Conservation (phyloP, 2,329 filamentous ascomycete species). For the Ambrosiella xylebori region DNA sequence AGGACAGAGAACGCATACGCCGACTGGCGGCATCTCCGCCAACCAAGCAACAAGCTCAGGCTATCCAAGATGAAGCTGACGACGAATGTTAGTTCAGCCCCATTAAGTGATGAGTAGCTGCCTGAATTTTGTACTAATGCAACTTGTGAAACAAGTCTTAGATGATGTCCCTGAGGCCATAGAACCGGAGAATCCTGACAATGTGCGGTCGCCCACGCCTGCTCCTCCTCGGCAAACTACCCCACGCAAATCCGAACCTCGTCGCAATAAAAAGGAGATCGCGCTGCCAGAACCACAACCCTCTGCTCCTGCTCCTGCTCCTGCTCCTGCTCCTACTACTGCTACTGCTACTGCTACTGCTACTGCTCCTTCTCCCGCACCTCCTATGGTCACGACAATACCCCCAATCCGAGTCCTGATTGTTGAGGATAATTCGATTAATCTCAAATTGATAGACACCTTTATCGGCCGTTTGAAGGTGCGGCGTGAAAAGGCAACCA, state of each 20-base stretch:
- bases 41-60: conserved; percentile 19
- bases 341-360: no score
- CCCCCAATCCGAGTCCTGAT: conserved; percentile 95
- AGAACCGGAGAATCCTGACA: background rate
- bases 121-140: background rate
- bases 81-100: background rate
- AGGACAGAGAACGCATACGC: background rate
- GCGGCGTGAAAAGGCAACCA: conserved; percentile 92
- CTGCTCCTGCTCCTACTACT: background rate
- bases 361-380: background rate
- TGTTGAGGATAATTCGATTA: conserved; percentile 98
- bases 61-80: background rate
- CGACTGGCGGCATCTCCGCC: conserved; percentile 15
- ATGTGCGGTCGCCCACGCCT: no score
- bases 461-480: conserved; percentile 95
- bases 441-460: conserved; percentile 77
- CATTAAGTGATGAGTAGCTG: background rate
- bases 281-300: background rate
- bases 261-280: no score
- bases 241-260: background rate
- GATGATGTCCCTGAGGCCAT: background rate
- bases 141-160: background rate
- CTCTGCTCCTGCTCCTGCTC: background rate
- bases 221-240: no score
- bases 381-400: conserved; percentile 26